Evolutionary conservation across 176 grass and related monocot genomes (phyloP), one percentile per base, ranked within the genome.

Genomic region (Carex littledalei): DNA sequence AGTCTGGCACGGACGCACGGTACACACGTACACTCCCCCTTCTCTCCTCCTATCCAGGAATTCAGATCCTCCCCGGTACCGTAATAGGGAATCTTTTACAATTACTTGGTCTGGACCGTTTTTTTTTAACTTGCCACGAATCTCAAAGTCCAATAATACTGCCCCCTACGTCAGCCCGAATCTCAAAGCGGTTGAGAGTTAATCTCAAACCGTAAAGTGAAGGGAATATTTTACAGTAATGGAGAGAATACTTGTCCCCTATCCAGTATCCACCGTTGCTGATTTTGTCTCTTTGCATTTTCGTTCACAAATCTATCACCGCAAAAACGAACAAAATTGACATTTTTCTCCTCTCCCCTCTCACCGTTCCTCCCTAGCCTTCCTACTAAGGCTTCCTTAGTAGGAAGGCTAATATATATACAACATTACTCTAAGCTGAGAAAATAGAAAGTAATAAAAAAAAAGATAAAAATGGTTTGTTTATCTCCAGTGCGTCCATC

Each of bases 391-490:
- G 1, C 29, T 29, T 29, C 29, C 10, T 14, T 2, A 34, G 29
- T 35, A 35, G 31, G 16, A 7, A 50, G 7, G 65, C 65, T 6
- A 49, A 49, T 49, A 6, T 14, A 67, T 1, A 39, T 39, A 39
- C 0, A 12, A 73, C 9, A 70, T 20, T 4, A 49, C 37, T 77
- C 15, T 32, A 55, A 56, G 5, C 49, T 55, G 15, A 55, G 13
- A 56, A 31, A 78, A 35, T 16, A 31, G 8, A 57, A 57, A 26
- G 20, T 50, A 50, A 15, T 26, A 75, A 26, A 52, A 45, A 45
- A 21, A 24, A 5, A 80, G 73, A 54, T 66, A 74, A n/a, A 22
- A 78, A 89, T 89, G 87, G 83, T 82, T 26, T 77, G 82, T 39
- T 65, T 84, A 41, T 64, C 79, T 65, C 72, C 88, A 12, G 67